These are phyloP conservation scores for Takashimella koratensis DNA, from an alignment of 1,284 basidiomycete species.

Conservation along the genomic window DNA sequence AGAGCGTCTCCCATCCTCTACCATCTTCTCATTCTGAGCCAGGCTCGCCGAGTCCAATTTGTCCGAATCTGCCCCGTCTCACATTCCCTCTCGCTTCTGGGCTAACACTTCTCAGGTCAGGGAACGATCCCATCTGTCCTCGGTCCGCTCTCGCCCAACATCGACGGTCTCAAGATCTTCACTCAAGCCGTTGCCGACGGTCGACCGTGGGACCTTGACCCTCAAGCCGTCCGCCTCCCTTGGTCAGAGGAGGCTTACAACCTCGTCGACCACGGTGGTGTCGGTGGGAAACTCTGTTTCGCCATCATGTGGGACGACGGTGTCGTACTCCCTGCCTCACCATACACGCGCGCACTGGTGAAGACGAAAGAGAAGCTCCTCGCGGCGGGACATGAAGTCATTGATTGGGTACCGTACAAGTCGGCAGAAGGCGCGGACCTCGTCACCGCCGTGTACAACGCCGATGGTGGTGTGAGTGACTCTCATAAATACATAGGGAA, in stretches of 20 bases:
- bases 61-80: neutral
- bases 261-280: constrained; percentile 21
- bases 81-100: constrained; percentile 34
- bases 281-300: constrained; percentile 51
- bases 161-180: constrained; percentile 61
- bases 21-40: neutral
- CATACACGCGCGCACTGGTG: constrained; percentile 54
- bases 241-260: constrained; percentile 50
- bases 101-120: constrained; percentile 62
- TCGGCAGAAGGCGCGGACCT: constrained; percentile 36
- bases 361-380: constrained; percentile 52
- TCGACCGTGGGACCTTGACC: constrained; percentile 66
- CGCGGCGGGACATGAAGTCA: constrained; percentile 55
- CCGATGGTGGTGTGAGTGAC: constrained; percentile 25
- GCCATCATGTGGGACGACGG: constrained; percentile 59
- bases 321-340: constrained; percentile 57
- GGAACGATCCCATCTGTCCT: constrained; percentile 65
- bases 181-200: constrained; percentile 53
- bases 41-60: too few species aligned
- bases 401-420: constrained; percentile 54
- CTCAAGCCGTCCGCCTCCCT: constrained; percentile 56
- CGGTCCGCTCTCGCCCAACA: constrained; percentile 62
- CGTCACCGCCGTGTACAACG: constrained; percentile 12
- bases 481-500: neutral
- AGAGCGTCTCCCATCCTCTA: constrained; percentile 55